Evolutionary conservation across 1,284 basidiomycete genomes (phyloP).

Genomic region (Rhodotorula mucilaginosa): DNA sequence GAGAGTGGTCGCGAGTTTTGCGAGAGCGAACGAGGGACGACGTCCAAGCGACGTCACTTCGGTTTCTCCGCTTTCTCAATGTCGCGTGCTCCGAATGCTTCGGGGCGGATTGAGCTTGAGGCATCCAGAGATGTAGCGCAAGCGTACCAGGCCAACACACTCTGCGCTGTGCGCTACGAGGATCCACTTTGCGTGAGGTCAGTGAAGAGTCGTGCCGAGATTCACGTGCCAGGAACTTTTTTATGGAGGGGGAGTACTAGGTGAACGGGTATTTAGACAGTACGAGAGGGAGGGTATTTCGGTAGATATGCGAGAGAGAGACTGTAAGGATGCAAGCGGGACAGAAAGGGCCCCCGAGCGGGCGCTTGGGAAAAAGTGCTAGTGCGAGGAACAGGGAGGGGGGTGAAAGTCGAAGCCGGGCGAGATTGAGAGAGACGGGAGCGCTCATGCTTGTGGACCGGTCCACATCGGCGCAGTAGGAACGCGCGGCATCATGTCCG

Average conservation of each 20-base stretch:
- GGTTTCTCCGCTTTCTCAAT: not conserved
- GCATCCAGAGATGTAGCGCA: no score
- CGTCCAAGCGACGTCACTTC: not conserved
- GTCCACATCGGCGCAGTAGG: slow-evolving; percentile 12
- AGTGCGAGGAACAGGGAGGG: no score
- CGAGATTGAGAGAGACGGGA: not conserved
- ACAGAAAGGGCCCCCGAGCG: not conserved
- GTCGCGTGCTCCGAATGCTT: no score
- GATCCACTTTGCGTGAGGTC: no score
- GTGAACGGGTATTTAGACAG: no score
- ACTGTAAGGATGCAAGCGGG: no score
- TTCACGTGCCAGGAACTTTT: no score
- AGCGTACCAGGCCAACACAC: no score
- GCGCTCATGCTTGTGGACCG: not conserved
- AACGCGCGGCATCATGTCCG: not conserved
- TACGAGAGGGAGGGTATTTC: not conserved
- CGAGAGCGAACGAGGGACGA: not conserved
- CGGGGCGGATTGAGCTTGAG: no score
- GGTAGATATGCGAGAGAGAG: not conserved
- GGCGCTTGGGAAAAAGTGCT: not conserved
- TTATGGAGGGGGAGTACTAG: no score
- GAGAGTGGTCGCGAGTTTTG: not conserved
- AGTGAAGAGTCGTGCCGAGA: no score
- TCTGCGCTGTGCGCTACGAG: no score
- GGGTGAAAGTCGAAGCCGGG: not conserved